These are phyloP conservation scores for Wickerhamiella pararugosa DNA, from an alignment of 1,139 yeast genomes.

Conservation along the genomic window DNA sequence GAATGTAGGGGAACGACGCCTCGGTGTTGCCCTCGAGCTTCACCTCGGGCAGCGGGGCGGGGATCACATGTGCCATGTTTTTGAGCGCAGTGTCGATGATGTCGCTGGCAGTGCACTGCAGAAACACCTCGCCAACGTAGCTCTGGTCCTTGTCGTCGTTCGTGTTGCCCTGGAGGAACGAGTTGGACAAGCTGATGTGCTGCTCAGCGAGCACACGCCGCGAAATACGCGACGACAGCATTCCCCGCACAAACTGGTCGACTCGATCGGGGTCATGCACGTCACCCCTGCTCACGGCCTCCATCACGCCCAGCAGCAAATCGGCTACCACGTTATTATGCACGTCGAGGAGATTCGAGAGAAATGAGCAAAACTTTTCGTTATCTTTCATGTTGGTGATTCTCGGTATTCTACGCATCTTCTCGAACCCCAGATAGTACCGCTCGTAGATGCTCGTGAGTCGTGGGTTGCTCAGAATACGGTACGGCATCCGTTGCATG, in stretches of 20 bases:
- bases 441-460: conserved; percentile 77
- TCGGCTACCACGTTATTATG: conserved; percentile 75
- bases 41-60: conserved; percentile 43
- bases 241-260: conserved; percentile 59
- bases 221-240: conserved; percentile 74
- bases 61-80: conserved; percentile 38
- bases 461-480: conserved; percentile 72
- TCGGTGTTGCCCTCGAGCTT: conserved; percentile 49
- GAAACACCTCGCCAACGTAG: conserved; percentile 76
- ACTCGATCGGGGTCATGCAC: conserved; percentile 43
- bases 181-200: conserved; percentile 62
- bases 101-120: conserved; percentile 60
- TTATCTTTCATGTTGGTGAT: conserved; percentile 61
- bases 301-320: conserved; percentile 84
- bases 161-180: conserved; percentile 29
- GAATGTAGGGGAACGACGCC: conserved; percentile 64
- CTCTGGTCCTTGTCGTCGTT: conserved; percentile 34
- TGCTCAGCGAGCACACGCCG: conserved; percentile 84
- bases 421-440: conserved; percentile 74
- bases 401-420: conserved; percentile 56
- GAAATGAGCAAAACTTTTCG: conserved; percentile 47
- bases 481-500: conserved; percentile 69
- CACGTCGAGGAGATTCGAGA: conserved; percentile 48
- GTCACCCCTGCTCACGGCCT: conserved; percentile 49
- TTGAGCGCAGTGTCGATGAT: conserved; percentile 38